Percentiles rank a stretch among this genome's conserved stretches.
These are phyloP conservation scores for Penicillium freii DNA, from an alignment of 2,329 filamentous ascomycete genomes.

Conservation along the genomic window DNA sequence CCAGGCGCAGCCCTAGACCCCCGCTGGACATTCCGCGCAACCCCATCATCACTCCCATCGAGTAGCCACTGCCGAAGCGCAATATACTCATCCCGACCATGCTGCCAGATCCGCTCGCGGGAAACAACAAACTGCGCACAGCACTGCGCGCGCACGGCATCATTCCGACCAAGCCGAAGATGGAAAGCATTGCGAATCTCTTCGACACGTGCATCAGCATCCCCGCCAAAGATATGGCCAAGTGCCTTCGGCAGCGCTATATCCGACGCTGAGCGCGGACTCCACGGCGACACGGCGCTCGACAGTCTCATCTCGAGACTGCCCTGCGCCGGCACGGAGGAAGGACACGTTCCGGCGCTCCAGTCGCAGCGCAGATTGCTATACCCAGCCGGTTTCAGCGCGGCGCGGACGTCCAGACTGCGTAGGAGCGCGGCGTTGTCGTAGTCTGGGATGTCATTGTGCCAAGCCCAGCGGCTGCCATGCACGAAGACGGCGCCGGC, in stretches of 20 bases:
- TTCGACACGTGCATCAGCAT: constrained; percentile 33
- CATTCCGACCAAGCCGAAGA: constrained; percentile 40
- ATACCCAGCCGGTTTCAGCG: constrained; percentile 44
- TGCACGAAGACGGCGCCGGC: constrained; percentile 46
- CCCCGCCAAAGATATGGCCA: constrained; percentile 36
- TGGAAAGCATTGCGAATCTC: not conserved
- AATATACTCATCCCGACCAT: constrained; percentile 52
- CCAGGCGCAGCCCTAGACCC: constrained; percentile 34
- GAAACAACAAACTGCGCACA: constrained; percentile 58
- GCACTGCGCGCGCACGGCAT: constrained; percentile 51
- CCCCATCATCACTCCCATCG: constrained; percentile 31
- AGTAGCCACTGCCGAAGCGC: constrained; percentile 56
- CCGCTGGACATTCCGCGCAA: not conserved
- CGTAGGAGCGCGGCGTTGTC: constrained; percentile 46
- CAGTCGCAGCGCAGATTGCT: constrained; percentile 53
- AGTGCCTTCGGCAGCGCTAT: constrained; percentile 38
- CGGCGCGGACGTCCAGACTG: constrained; percentile 40
- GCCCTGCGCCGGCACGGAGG: constrained; percentile 39
- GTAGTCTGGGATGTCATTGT: constrained; percentile 46
- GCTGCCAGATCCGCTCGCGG: constrained; percentile 48
- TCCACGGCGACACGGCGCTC: constrained; percentile 44
- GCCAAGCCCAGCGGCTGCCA: constrained; percentile 46
- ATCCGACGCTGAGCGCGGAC: constrained; percentile 43
- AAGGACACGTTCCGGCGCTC: constrained; percentile 45
- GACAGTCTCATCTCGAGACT: constrained; percentile 43